Conservation (phyloP, 2,329 filamentous ascomycete genomes). For the Exserohilum turcica region DNA sequence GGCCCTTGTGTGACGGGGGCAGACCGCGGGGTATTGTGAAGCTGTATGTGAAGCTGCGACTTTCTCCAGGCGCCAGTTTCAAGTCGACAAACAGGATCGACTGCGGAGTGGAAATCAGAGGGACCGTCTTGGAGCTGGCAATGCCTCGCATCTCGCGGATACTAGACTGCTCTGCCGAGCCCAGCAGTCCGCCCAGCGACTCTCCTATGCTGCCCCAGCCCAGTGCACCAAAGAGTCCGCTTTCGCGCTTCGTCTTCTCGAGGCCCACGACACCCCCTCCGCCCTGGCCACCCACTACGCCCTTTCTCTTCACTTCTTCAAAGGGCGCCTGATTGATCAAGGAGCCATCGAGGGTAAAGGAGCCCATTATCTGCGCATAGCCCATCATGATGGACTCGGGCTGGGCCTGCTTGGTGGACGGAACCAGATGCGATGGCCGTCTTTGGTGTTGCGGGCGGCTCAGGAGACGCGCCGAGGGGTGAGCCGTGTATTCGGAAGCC, state of each 20-base stretch:
- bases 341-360: conserved; percentile 89
- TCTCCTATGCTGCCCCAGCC: conserved; percentile 89
- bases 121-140: conserved; percentile 83
- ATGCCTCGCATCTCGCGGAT: conserved; percentile 94
- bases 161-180: conserved; percentile 83
- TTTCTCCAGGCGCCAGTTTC: conserved; percentile 84
- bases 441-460: conserved; percentile 37
- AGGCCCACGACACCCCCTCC: conserved; percentile 85
- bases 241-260: conserved; percentile 74
- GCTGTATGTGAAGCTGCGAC: conserved; percentile 81
- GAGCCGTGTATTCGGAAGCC: conserved; percentile 77
- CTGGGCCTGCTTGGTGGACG: conserved; percentile 38
- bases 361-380: conserved; percentile 90
- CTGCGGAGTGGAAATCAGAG: conserved; percentile 91
- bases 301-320: conserved; percentile 94
- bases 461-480: conserved; percentile 57
- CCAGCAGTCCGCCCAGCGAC: conserved; percentile 86
- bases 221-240: conserved; percentile 79
- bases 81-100: conserved; percentile 96
- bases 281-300: conserved; percentile 80
- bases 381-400: conserved; percentile 96
- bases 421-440: conserved; percentile 42
- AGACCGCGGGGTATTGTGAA: conserved; percentile 85
- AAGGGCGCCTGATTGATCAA: conserved; percentile 88
- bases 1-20: conserved; percentile 89